Evolutionary conservation across 805 yeast species (phyloP).

Genomic region (Tetrapisispora phaffii): DNA sequence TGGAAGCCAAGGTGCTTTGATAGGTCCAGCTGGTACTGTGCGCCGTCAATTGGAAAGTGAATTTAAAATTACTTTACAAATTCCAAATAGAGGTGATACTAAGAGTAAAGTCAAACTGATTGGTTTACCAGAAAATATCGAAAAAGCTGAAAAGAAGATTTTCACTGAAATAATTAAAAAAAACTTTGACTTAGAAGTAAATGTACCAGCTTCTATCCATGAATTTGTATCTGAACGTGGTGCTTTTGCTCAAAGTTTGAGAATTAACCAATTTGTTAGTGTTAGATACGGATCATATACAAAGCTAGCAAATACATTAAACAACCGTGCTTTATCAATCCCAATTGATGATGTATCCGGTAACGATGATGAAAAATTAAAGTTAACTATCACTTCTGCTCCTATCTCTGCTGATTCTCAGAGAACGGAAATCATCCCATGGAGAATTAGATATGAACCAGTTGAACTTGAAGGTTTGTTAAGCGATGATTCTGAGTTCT

Average conservation of each 20-base stretch:
- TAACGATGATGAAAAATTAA: slow-evolving; percentile 30
- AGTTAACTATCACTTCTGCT: slow-evolving; percentile 37
- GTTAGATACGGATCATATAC: slow-evolving; percentile 47
- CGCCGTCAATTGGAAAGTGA: slow-evolving; percentile 66
- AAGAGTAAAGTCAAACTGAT: slow-evolving; percentile 44
- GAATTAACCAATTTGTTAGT: slow-evolving; percentile 43
- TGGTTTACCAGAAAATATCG: slow-evolving; percentile 62
- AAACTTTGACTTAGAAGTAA: slow-evolving; percentile 40
- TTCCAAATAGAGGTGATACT: slow-evolving; percentile 53
- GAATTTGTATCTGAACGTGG: slow-evolving; percentile 62
- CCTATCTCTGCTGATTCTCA: slow-evolving; percentile 15
- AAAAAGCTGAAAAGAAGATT: slow-evolving; percentile 52
- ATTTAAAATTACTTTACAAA: slow-evolving; percentile 48
- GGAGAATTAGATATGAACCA: slow-evolving; percentile 47
- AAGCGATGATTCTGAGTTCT: slow-evolving; percentile 28
- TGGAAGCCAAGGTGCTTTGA: slow-evolving; percentile 61
- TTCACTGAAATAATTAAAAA: slow-evolving; percentile 47
- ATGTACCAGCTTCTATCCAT: slow-evolving; percentile 49
- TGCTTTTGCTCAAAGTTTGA: slow-evolving; percentile 45
- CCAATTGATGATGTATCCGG: slow-evolving; percentile 40
- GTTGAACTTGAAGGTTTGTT: slow-evolving; percentile 24
- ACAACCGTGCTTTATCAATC: slow-evolving; percentile 33
- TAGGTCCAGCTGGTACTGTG: slow-evolving; percentile 73
- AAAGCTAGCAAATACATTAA: slow-evolving; percentile 41
- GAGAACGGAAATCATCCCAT: slow-evolving; percentile 39